A percentile compares a stretch with the other conserved stretches of the same genome.
Evolutionary conservation across 2,329 filamentous ascomycete genomes (phyloP).

Genomic region (Alternaria incomplexa): DNA sequence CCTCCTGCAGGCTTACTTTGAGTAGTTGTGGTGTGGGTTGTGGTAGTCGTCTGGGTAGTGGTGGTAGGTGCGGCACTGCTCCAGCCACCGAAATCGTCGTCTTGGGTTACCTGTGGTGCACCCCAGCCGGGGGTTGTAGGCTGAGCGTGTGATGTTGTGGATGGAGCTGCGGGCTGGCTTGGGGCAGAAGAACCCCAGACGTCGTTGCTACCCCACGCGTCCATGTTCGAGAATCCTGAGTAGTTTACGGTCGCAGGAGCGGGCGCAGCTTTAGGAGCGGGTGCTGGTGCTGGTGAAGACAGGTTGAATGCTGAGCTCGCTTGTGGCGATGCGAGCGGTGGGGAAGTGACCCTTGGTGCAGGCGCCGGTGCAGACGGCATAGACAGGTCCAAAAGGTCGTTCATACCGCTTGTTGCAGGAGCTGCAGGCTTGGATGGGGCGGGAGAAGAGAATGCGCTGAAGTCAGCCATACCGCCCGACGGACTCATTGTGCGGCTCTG

Average conservation of each 20-base stretch:
- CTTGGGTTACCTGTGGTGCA: conserved; percentile 70
- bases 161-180: conserved; percentile 52
- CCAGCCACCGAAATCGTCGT: conserved; percentile 98
- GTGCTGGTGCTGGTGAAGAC: conserved; percentile 38
- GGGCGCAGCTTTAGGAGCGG: conserved; percentile 39
- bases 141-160: conserved; percentile 46
- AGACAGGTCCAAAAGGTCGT: conserved; percentile 80
- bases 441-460: conserved; percentile 69
- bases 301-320: conserved; percentile 75
- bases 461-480: conserved; percentile 65
- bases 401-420: conserved; percentile 63
- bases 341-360: conserved; percentile 30
- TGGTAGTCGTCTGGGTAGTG: conserved; percentile 50
- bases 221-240: conserved; percentile 61
- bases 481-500: conserved; percentile 59
- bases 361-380: conserved; percentile 43
- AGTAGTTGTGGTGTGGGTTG: conserved; percentile 24
- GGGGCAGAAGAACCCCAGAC: conserved; percentile 77
- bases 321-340: conserved; percentile 45
- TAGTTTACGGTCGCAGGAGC: conserved; percentile 46
- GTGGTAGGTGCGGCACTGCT: conserved; percentile 73
- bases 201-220: conserved; percentile 83
- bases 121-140: conserved; percentile 62
- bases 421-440: conserved; percentile 54
- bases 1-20: conserved; percentile 59